Evolutionary conservation across 2,329 filamentous ascomycete genomes (phyloP).

Genomic region (Madurella fahalii): DNA sequence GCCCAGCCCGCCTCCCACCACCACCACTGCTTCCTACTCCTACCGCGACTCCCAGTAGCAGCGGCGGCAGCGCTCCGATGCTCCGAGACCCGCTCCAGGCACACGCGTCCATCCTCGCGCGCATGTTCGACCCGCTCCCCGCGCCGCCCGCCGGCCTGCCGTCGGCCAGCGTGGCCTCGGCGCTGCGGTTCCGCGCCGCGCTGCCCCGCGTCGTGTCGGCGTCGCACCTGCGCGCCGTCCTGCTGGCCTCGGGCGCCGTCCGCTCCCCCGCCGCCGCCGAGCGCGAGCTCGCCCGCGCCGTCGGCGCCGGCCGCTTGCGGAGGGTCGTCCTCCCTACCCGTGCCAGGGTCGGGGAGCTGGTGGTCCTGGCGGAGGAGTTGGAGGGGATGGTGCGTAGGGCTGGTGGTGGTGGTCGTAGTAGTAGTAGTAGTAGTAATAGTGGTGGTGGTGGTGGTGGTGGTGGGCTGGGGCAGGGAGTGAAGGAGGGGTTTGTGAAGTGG

Average conservation of each 20-base stretch:
- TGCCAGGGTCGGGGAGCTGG: conserved; percentile 50
- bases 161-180: conserved; percentile 57
- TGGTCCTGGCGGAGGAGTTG: conserved; percentile 57
- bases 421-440: conserved; percentile 9
- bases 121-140: conserved; percentile 64
- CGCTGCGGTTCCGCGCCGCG: conserved; percentile 56
- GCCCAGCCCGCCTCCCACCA: conserved; percentile 52
- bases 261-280: conserved; percentile 57
- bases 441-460: conserved; percentile 5
- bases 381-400: conserved; percentile 40
- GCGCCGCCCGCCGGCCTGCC: conserved; percentile 56
- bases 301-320: conserved; percentile 53
- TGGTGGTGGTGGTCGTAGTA: neutral
- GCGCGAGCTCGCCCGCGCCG: conserved; percentile 61
- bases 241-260: conserved; percentile 37
- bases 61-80: conserved; percentile 35
- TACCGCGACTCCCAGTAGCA: no score
- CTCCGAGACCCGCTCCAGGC: conserved; percentile 61
- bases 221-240: conserved; percentile 62
- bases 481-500: conserved; percentile 48
- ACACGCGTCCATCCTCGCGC: conserved; percentile 55
- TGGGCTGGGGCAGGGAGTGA: conserved; percentile 40
- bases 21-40: conserved; percentile 39
- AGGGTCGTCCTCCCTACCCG: conserved; percentile 61
- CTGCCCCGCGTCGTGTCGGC: conserved; percentile 63